Percentiles rank a stretch among this genome's conserved stretches.
These are phyloP conservation scores for Solanum medicagineum DNA, from an alignment of 257 asterid genomes.

Conservation along the genomic window DNA sequence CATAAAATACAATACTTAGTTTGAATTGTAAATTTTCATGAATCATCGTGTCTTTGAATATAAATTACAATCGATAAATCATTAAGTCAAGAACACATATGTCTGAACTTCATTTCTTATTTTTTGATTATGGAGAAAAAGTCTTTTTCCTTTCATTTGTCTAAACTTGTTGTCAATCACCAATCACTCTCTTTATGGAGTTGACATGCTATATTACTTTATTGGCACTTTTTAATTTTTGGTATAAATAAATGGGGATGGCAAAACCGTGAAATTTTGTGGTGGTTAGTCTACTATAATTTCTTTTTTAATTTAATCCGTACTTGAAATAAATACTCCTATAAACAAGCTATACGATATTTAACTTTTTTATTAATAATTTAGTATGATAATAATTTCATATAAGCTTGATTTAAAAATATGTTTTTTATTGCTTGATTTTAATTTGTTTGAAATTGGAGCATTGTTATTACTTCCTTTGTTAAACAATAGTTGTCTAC, in stretches of 20 bases:
- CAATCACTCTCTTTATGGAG: neutral
- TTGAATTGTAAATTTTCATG: neutral
- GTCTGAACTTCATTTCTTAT: neutral
- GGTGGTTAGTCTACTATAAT: neutral
- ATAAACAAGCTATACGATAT: neutral
- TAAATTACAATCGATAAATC: neutral
- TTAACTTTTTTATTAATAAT: too few species aligned
- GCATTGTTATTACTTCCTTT: neutral
- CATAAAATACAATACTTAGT: neutral
- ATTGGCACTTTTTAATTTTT: neutral
- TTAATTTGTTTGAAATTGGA: neutral
- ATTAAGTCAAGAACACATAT: neutral
- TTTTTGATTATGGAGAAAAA: neutral
- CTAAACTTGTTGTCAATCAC: neutral
- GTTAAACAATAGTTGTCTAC: too few species aligned
- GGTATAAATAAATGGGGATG: too few species aligned
- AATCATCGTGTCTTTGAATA: neutral
- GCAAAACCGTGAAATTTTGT: neutral
- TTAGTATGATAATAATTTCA: too few species aligned
- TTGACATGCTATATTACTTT: neutral
- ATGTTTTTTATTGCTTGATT: neutral
- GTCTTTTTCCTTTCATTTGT: neutral
- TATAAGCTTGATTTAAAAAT: too few species aligned
- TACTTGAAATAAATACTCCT: neutral
- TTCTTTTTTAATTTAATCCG: too few species aligned